Base-by-base conservation (phyloP, 345 rosid species). In the Angophora floribunda region DNA sequence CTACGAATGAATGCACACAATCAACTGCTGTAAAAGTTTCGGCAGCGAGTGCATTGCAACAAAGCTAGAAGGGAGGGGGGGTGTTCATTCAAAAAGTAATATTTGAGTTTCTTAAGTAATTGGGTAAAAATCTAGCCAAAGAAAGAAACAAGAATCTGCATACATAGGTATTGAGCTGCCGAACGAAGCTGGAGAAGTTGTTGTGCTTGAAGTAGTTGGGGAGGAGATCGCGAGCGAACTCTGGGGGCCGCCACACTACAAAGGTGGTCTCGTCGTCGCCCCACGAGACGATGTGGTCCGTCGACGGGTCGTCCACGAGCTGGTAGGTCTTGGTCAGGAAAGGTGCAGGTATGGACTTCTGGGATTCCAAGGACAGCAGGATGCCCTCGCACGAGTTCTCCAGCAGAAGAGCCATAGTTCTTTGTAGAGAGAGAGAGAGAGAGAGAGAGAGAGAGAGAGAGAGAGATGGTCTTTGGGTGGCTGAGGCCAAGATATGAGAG, bases 131-230 rank as follows among this genome's bases (percentile, higher is more conserved):
- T 22, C 49, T 75, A 41, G 14, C 49, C 28, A 44, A 75, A 41
- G 49, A 75, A 75, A 11, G 26, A 75, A 41, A 21, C 50, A 19
- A 30, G 88, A 22, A 87, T 52, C 41, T 41, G 79, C 91, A 57
- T 96, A 97, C 99, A 89, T 97, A 97, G 89, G 99, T 97, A 87
- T 97, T 97, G 90, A 97, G 99, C 85, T 97, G 99, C n/a, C 99
- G 92, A 93, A 97, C 99, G 86, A 97, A 97, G 91, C 98, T 96
- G 59, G 99, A 97, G 96, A 97, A 97, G 91, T 96, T 97, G 93
- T 96, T 97, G 93, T 97, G 99, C 93, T 97, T 96, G 93, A 97
- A 97, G 94, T 97, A 96, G 91, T 96, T 97, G 32, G 99, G 99
- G 3, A 97, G 98, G 51, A 97, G 97, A 89, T 97, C 99, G 49